Conservation (phyloP, 257 asterid species). For the Orobanche coerulescens region DNA sequence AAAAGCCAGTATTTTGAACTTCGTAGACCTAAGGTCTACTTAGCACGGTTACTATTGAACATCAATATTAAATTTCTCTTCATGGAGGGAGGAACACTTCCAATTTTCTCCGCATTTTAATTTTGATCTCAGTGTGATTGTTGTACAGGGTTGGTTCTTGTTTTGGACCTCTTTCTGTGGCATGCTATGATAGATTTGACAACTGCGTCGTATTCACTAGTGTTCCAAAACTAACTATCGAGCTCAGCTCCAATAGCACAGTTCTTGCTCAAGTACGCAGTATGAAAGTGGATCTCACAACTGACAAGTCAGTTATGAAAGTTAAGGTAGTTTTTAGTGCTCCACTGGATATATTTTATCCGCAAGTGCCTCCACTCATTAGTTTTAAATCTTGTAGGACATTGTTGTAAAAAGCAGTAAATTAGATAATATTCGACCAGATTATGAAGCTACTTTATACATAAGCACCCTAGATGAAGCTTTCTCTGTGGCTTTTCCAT, state of each 20-base stretch:
- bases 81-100: background rate
- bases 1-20: background rate
- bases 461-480: constrained; percentile 33
- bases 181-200: constrained; percentile 39
- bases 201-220: constrained; percentile 32
- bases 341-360: constrained; percentile 5
- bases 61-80: background rate
- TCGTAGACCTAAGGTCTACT: background rate
- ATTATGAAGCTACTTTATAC: constrained; percentile 36
- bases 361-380: constrained; percentile 13
- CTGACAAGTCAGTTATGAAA: constrained; percentile 24
- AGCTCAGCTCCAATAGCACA: constrained; percentile 20
- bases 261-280: constrained; percentile 22
- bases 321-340: constrained; percentile 34
- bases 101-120: background rate
- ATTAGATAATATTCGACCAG: constrained; percentile 47
- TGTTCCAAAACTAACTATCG: constrained; percentile 26
- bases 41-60: background rate
- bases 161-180: constrained; percentile 32
- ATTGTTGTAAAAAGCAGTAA: constrained; percentile 26
- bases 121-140: background rate
- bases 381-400: constrained; percentile 26
- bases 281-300: constrained; percentile 25
- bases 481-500: constrained; percentile 27
- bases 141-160: constrained; percentile 47